phyloP scores from a whole-genome alignment of 257 asterid genomes.

The Paraleonurus japonicus region DNA sequence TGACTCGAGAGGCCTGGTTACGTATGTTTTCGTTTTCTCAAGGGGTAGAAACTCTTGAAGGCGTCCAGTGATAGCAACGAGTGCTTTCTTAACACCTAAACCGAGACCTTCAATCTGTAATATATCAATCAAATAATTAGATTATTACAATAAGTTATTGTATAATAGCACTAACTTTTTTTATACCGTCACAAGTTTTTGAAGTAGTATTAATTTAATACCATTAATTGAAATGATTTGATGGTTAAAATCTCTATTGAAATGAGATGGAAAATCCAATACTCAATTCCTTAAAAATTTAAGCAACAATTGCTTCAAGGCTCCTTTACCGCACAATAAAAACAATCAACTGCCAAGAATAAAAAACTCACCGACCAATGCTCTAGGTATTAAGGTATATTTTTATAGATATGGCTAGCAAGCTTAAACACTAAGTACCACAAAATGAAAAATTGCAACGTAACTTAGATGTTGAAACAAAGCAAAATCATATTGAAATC shows the following conservation, averaged over 20 bases:
- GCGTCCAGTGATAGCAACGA: slow-evolving; percentile 53
- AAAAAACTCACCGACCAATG: neutral
- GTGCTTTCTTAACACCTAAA: slow-evolving; percentile 65
- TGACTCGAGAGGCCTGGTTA: slow-evolving; percentile 33
- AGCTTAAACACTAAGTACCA: neutral
- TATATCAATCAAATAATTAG: slow-evolving; percentile 3
- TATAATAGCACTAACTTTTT: neutral
- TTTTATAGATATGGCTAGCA: neutral
- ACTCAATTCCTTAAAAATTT: neutral
- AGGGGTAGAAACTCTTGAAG: slow-evolving; percentile 59
- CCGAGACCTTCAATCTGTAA: slow-evolving; percentile 62
- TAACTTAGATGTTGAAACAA: neutral
- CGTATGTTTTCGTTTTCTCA: slow-evolving; percentile 35
- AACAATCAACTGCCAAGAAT: neutral
- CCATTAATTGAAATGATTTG: too few species aligned
- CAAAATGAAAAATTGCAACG: neutral
- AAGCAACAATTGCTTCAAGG: neutral
- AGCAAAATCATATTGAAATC: neutral
- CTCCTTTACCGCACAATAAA: neutral
- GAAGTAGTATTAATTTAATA: too few species aligned
- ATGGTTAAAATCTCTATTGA: too few species aligned
- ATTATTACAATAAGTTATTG: neutral
- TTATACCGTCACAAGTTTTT: too few species aligned
- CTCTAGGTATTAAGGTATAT: neutral
- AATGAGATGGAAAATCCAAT: too few species aligned